A percentile compares a stretch with the other conserved stretches of the same genome.
These are phyloP conservation scores for Podospora pseudoanserina DNA, from an alignment of 495 filamentous ascomycete genomes.

Conservation along the genomic window DNA sequence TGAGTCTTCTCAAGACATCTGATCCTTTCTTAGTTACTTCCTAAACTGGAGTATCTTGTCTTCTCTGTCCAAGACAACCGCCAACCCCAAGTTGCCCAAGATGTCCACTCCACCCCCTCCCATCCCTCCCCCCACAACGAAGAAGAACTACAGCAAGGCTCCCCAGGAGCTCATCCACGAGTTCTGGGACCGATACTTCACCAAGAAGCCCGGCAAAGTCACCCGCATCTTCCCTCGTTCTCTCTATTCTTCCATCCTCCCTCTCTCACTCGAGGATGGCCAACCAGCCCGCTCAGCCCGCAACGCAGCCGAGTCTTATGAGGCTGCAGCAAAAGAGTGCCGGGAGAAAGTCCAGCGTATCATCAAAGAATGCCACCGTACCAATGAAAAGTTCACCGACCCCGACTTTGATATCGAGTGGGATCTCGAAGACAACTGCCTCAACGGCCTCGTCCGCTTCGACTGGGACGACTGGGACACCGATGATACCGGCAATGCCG, in stretches of 20 bases:
- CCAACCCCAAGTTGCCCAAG: constrained; percentile 45
- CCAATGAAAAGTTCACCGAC: constrained; percentile 78
- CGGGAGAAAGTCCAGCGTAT: constrained; percentile 64
- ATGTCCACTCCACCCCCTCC: constrained; percentile 65
- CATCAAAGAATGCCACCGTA: constrained; percentile 62
- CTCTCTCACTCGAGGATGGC: constrained; percentile 21
- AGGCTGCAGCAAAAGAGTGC: constrained; percentile 62
- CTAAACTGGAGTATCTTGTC: not conserved
- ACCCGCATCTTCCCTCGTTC: constrained; percentile 13
- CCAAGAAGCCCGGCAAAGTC: constrained; percentile 56
- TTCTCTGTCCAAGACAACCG: not conserved
- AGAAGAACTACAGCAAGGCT: constrained; percentile 44
- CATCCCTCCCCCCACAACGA: constrained; percentile 60
- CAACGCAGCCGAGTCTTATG: constrained; percentile 50
- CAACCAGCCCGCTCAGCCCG: constrained; percentile 18
- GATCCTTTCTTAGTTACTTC: constrained; percentile 13
- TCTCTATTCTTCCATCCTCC: constrained; percentile 23
- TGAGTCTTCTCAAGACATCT: constrained; percentile 23
- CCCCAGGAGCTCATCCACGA: constrained; percentile 71
- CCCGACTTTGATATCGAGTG: constrained; percentile 71
- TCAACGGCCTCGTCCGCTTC: constrained; percentile 26
- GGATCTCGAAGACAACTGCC: constrained; percentile 40
- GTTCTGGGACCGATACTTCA: constrained; percentile 77
- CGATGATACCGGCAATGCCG: constrained; percentile 26
- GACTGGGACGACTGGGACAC: constrained; percentile 1